Base-by-base conservation (phyloP, 1,284 basidiomycete genomes). In the Taiwanofungus camphoratus region DNA sequence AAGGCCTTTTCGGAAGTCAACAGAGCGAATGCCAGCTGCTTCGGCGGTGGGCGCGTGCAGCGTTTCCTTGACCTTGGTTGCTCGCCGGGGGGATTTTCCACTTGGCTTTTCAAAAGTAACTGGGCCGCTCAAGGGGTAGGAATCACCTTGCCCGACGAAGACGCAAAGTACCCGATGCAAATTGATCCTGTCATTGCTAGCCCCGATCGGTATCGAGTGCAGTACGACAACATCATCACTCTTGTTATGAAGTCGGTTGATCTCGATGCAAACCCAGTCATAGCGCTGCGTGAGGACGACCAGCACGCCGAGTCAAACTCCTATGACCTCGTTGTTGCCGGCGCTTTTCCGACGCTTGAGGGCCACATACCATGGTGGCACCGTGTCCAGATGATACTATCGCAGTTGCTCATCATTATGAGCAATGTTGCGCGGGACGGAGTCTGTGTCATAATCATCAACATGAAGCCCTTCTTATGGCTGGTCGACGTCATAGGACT, bases 31-130 rank as follows among this genome's bases (percentile, higher is more conserved):
- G 23, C 2, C n/a, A 15, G 31, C 26, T 24, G 29, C 27, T 41
- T 44, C 26, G 43, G 49, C 24, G 40, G 42, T 6, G 46, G 45
- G 11, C 16, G 32, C 11, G 44, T 55, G 7, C 9, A 39, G 9
- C 15, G 36, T 3, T 55, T 55, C 45, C 48, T 55, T 13, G 53
- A 55, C 46, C 50, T 55, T 15, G 53, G 53, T 1, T 55, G 52
- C 29, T 46, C 53, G 5, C 53, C 53, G 1, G 53, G 53, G 19
- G 53, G 52, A 11, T 55, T 53, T 37, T 49, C 52, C 19, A 49
- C 43, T 34, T 55, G 52, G 52, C 24, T 52, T 4, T 19, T 55
- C n/a, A 38, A 38, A 20, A 23, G 38, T 44, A 55, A 55, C 36
- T 22, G 34, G 8, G 32, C 19, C 20, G 45, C 52, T 4, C 12